Evolutionary conservation across 2,329 filamentous ascomycete genomes (phyloP), one percentile per base, ranked within the genome.

Genomic region (Curvularia sp.): DNA sequence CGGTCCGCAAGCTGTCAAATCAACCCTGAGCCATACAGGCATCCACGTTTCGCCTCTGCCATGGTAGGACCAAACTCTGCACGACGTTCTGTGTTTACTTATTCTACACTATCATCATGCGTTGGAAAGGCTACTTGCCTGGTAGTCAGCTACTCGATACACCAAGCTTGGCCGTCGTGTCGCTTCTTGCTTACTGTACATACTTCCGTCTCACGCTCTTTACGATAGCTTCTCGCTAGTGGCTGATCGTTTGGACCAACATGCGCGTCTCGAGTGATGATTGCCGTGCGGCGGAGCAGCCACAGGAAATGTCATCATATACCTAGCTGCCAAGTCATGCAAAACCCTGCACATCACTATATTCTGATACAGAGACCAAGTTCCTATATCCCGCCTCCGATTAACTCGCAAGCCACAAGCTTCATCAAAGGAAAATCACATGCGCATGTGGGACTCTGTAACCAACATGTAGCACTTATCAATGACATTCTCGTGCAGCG

Each of bases 271-370:
- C 18, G 36, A 48, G 25, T 54, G 45, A 42, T 45, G 51, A 50
- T 61, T 58, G 39, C 39, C 32, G 41, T 18, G 25, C 50, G 49
- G 43, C 38, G 42, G 34, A 55, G 23, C 46, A 30, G 32, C 39
- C 45, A 49, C 55, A 55, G 55, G 50, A 50, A 43, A 57, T 59
- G 42, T 60, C 56, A 65, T 68, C 49, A 67, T 67, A 59, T 36
- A 15, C 27, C 43, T 63, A 65, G 53, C 49, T 53, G 49, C 39
- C 48, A 15, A 55, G 63, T 67, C 60, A 69, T 65, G 64, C 61
- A 64, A 60, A 52, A 61, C 63, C 64, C 61, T 66, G 60, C 62
- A 58, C 66, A 71, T 65, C 65, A 69, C 60, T 61, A 38, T 53
- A 55, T 49, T 55, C 51, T 57, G 58, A 61, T 55, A 58, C 57